These are phyloP conservation scores for Schizochytrium sp. DNA, from an alignment of 108 stramenopile genomes.

Conservation along the genomic window DNA sequence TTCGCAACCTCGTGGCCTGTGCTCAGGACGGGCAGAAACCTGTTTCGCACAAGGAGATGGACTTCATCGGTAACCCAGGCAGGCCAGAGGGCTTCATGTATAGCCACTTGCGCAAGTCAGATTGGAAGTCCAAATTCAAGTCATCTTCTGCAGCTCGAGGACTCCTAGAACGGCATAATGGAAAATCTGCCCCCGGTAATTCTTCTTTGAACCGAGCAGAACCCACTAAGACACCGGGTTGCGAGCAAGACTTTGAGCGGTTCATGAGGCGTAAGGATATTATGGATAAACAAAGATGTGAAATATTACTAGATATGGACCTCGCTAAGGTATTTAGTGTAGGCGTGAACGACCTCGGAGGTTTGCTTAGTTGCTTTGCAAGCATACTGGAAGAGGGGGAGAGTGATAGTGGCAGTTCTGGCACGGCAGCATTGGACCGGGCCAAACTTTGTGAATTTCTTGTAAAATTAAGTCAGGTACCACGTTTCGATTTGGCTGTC, in stretches of 20 bases:
- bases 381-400: neutral
- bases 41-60: conserved; percentile 60
- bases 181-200: neutral
- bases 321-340: neutral
- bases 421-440: neutral
- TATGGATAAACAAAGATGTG: neutral
- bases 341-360: neutral
- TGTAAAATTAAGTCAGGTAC: neutral
- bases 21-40: conserved; percentile 53
- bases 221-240: neutral
- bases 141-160: conserved; percentile 14
- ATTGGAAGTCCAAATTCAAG: conserved; percentile 25
- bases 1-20: conserved; percentile 63
- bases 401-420: neutral
- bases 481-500: neutral
- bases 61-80: conserved; percentile 44
- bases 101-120: conserved; percentile 13
- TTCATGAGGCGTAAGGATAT: neutral
- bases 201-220: neutral
- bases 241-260: conserved; percentile 34
- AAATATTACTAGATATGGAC: conserved; percentile 2
- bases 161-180: neutral
- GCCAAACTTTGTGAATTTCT: neutral
- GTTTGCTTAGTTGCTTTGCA: neutral
- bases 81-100: conserved; percentile 24